Base-by-base conservation (phyloP, 768 basidiomycete genomes). In the Boletus vermiculosoides region DNA sequence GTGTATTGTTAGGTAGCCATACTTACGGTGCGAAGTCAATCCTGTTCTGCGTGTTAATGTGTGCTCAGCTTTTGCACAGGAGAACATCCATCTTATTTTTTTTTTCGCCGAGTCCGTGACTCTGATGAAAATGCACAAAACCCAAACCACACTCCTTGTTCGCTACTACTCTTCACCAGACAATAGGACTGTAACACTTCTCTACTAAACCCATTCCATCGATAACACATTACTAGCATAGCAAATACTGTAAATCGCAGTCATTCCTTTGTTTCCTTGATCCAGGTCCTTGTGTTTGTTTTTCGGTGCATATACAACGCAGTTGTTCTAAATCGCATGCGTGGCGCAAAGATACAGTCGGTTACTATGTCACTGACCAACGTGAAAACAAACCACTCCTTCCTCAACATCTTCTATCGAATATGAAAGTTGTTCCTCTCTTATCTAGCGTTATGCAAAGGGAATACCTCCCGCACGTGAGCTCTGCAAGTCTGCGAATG, bases 1-100 rank as follows among this genome's bases (percentile, higher is more conserved):
- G 61, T 81, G 78, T 82, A 81, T 78, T 78, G 78, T 77, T 81
- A 80, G 73, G 74, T 81, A 82, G 76, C 69, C 69, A 66, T 72
- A 73, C 71, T 74, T 73, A 66, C 72, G 75, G 76, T 77, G 66
- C 74, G 75, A 70, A 67, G 64, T 63, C 65, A 61, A 50, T 60
- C 59, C 60, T 60, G 55, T 69, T 60, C 37, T 62, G 62, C 34
- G 45, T 57, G 57, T 58, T 57, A 56, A 61, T 56, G 62, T 55
- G 57, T 60, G 59, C 66, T 72, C 54, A 71, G 54, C 53, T 53
- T 52, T 30, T 47, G 51, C 8, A 20, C 45, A 68, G 66, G 61
- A 45, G 30, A 56, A 55, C 45, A 36, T 30, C 51, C 42, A 16
- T 46, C 22, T 56, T 28, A 30, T 44, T 41, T 46, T 31, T 44